Evolutionary conservation across 2,329 filamentous ascomycete genomes (phyloP).

Genomic region (Penicillium sp.): DNA sequence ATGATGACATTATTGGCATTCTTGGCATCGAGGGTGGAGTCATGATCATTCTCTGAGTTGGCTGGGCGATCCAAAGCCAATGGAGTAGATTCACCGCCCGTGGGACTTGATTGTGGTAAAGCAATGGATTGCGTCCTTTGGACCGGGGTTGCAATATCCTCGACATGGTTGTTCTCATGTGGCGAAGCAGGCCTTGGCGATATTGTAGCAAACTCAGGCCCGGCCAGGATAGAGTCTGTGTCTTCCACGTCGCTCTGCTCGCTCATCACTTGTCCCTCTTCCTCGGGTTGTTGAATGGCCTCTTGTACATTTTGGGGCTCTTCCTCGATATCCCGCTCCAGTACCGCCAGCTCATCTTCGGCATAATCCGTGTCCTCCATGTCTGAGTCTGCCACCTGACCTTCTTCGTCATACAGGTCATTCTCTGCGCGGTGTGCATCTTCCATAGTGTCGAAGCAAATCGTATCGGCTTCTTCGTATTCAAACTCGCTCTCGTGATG

Average conservation of each 20-base stretch:
- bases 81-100: constrained; percentile 7
- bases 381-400: neutral
- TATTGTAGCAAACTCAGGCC: neutral
- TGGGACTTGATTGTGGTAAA: constrained; percentile 25
- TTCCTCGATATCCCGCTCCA: neutral
- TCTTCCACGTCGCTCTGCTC: constrained; percentile 21
- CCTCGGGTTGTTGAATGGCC: neutral
- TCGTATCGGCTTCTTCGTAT: constrained; percentile 20
- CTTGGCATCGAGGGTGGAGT: constrained; percentile 16
- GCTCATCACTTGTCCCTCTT: neutral
- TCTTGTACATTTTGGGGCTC: constrained; percentile 3
- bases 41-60: constrained; percentile 19
- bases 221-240: constrained; percentile 15
- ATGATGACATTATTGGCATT: constrained; percentile 28
- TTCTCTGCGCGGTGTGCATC: neutral
- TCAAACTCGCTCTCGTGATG: neutral
- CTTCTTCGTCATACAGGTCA: neutral
- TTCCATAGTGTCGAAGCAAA: constrained; percentile 26
- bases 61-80: constrained; percentile 5
- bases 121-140: constrained; percentile 14
- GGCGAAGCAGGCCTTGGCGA: neutral
- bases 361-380: neutral
- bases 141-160: constrained; percentile 19
- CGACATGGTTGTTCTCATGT: neutral
- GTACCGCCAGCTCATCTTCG: neutral